Evolutionary conservation across 345 rosid genomes (phyloP), one percentile per base, ranked within the genome.

Genomic region (Mallotus nudiflorus): DNA sequence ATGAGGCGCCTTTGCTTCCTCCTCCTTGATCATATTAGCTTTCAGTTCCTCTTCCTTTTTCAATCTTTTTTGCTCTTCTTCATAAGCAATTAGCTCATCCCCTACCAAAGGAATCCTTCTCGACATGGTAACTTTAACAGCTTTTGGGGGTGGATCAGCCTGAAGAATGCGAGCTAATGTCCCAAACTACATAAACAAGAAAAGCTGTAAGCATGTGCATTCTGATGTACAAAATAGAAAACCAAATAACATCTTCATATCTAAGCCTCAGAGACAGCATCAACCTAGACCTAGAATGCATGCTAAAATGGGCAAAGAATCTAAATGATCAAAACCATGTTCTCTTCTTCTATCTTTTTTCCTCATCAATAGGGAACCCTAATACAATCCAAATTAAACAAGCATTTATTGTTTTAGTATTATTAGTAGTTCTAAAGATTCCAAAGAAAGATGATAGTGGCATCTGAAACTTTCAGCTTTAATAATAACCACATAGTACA

Each of bases 111-210:
- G 99, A 86, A 92, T 83, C 87, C 99, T 92, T 85, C 74, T 86
- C 68, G 99, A 95, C 86, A 95, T 83, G 63, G 83, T 90, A 63
- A 95, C 93, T 89, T 95, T 95, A 66, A 92, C 97, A 77, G 92
- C 91, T 82, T 90, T 95, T 62, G 99, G 99, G 75, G 99, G 97
- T 76, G 99, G 97, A 82, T 93, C 86, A 71, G 97, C 91, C 89
- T 95, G 99, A 62, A 95, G 99, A 91, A 85, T 87, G 66, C 99
- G 97, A 73, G 99, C 97, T 82, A 95, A 74, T 14, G 97, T 86
- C 49, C 96, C 97, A 83, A 83, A 95, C 99, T 95, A 81, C 82
- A 84, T 67, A 57, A 14, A 55, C 58, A 81, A 53, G 10, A 44
- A 62, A n/a, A 42, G 77, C 39, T 73, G 33, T 66, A 14, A 74